phyloP scores from a whole-genome alignment of 106 monocot genomes.

The Phalaenopsis equestris region DNA sequence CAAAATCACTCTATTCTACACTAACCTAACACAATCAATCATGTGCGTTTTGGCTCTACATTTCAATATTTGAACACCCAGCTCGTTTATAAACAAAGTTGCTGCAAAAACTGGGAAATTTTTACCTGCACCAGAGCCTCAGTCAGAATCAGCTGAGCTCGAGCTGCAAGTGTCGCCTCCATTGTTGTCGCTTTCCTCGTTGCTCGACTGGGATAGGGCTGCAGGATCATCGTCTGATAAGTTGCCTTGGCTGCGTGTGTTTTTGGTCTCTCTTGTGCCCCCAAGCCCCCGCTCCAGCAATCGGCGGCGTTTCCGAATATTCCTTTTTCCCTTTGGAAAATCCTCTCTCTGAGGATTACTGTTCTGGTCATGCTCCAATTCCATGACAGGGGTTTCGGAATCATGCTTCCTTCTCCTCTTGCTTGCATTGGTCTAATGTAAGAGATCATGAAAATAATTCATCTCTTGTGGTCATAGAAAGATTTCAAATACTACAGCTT shows the following conservation, averaged over 20 bases:
- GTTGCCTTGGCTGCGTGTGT: slow-evolving; percentile 14
- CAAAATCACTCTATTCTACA: background rate
- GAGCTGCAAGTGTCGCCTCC: slow-evolving; percentile 6
- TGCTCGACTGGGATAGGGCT: slow-evolving; percentile 35
- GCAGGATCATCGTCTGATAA: slow-evolving; percentile 31
- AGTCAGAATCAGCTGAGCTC: background rate
- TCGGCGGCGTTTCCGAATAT: slow-evolving; percentile 48
- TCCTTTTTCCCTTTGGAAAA: slow-evolving; percentile 51
- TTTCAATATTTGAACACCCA: background rate
- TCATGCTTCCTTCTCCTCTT: slow-evolving; percentile 41
- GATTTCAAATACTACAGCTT: too few relatives aligned
- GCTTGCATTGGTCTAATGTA: slow-evolving; percentile 51
- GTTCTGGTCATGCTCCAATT: slow-evolving; percentile 27
- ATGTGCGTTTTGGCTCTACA: background rate
- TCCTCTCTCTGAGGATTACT: slow-evolving; percentile 37
- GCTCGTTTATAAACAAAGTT: background rate
- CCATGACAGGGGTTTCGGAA: slow-evolving; percentile 8
- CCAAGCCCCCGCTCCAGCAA: slow-evolving; percentile 20
- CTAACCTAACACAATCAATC: background rate
- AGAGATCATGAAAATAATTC: background rate
- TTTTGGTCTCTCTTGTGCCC: slow-evolving; percentile 22
- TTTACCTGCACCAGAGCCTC: background rate
- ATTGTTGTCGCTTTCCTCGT: slow-evolving; percentile 16
- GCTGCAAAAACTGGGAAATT: background rate
- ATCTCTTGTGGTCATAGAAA: too few relatives aligned